These are phyloP conservation scores for Thraustochytrium striatum DNA, from an alignment of 352 stramenopile genomes.

Conservation along the genomic window DNA sequence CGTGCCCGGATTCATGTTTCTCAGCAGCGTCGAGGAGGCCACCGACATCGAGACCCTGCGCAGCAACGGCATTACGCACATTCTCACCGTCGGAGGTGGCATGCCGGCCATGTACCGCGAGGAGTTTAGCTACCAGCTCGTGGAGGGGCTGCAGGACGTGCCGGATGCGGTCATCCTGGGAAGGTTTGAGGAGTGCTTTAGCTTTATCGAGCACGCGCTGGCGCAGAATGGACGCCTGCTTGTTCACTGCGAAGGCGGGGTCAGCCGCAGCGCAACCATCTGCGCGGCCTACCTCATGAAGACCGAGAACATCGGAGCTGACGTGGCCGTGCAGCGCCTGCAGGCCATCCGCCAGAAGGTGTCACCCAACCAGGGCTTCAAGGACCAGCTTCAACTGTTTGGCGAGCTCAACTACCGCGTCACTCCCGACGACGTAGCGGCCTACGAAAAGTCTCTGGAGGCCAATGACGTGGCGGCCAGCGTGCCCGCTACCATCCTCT, in stretches of 20 bases:
- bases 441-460: neutral
- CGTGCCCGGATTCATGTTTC: neutral
- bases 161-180: constrained; percentile 14
- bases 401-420: neutral
- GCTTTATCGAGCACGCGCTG: constrained; percentile 33
- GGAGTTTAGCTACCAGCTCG: constrained; percentile 39
- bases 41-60: constrained; percentile 2
- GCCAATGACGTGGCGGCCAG: neutral
- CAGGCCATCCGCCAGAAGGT: constrained; percentile 6
- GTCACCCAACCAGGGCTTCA: constrained; percentile 18
- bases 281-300: constrained; percentile 44
- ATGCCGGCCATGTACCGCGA: constrained; percentile 10
- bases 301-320: neutral
- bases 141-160: constrained; percentile 1
- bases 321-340: constrained; percentile 1
- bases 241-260: constrained; percentile 39
- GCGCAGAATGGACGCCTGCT: constrained; percentile 20
- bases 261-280: constrained; percentile 37
- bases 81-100: constrained; percentile 22
- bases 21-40: constrained; percentile 8
- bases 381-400: constrained; percentile 35
- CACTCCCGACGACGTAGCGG: neutral
- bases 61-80: constrained; percentile 26
- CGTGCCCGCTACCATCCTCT: neutral
- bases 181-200: constrained; percentile 8